phyloP scores from a whole-genome alignment of 73 alveolate species.

The Uronychia setigera region DNA sequence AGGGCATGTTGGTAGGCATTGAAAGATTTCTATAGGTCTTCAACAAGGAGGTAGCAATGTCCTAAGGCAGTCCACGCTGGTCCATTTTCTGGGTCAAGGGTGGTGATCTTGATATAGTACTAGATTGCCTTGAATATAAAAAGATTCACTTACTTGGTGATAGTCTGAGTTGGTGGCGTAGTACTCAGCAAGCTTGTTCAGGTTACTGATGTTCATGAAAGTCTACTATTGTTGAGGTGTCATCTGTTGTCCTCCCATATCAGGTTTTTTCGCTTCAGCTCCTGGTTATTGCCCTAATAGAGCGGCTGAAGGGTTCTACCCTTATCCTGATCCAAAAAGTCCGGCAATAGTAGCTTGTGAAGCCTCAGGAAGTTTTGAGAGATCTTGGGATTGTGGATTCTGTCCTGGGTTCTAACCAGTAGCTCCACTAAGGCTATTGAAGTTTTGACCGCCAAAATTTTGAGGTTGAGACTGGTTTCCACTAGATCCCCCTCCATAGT shows the following conservation, averaged over 20 bases:
- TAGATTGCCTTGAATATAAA: slow-evolving; percentile 37
- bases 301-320: not conserved
- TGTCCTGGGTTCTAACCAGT: not conserved
- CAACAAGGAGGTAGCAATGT: slow-evolving; percentile 73
- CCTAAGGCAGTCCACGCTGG: slow-evolving; percentile 86
- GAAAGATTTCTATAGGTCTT: slow-evolving; percentile 73
- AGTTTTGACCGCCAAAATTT: not conserved
- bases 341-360: not conserved
- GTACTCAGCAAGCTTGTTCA: slow-evolving; percentile 68
- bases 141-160: slow-evolving; percentile 30
- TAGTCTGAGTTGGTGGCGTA: slow-evolving; percentile 71
- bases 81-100: slow-evolving; percentile 61
- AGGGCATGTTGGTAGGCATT: slow-evolving; percentile 75
- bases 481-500: not conserved
- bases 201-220: slow-evolving; percentile 49
- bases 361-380: not conserved
- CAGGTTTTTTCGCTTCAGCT: not conserved
- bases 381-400: not conserved
- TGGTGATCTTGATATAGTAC: slow-evolving; percentile 54
- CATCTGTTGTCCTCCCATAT: not conserved
- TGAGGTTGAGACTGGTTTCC: not conserved
- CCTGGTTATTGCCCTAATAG: not conserved
- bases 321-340: not conserved
- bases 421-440: not conserved
- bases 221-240: not conserved